Evolutionary conservation across 306 rosid species (phyloP).

Genomic region (Lotus japonicus): DNA sequence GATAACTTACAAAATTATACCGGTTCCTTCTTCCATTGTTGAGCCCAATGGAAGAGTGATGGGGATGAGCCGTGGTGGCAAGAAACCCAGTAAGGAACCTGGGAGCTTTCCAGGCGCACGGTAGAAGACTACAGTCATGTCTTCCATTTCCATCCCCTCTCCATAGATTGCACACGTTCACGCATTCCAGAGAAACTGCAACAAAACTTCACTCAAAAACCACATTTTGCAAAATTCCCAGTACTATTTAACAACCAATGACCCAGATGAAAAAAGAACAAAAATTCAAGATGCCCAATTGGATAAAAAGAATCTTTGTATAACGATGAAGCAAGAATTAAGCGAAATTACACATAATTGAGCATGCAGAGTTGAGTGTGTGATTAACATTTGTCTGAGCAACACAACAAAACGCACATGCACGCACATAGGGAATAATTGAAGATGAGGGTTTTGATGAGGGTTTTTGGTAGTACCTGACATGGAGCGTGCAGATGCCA

Average conservation of each 20-base stretch:
- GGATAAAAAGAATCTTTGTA: not conserved
- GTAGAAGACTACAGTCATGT: constrained; percentile 69
- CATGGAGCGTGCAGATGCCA: constrained; percentile 91
- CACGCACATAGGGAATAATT: not conserved
- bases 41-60: constrained; percentile 36
- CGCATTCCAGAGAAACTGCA: constrained; percentile 91
- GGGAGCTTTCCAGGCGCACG: constrained; percentile 94
- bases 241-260: not conserved
- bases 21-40: constrained; percentile 58
- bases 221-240: constrained; percentile 23
- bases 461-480: constrained; percentile 52
- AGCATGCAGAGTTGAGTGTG: constrained; percentile 2
- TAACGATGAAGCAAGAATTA: constrained; percentile 7
- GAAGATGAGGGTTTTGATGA: not conserved
- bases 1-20: constrained; percentile 62
- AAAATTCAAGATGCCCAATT: not conserved
- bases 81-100: constrained; percentile 90
- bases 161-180: constrained; percentile 65
- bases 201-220: constrained; percentile 3
- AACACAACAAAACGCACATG: not conserved
- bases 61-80: constrained; percentile 79
- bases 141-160: constrained; percentile 80
- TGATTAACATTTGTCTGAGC: not conserved
- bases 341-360: not conserved
- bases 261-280: not conserved